phyloP scores from a whole-genome alignment of 345 rosid species.

The Heritiera littoralis region DNA sequence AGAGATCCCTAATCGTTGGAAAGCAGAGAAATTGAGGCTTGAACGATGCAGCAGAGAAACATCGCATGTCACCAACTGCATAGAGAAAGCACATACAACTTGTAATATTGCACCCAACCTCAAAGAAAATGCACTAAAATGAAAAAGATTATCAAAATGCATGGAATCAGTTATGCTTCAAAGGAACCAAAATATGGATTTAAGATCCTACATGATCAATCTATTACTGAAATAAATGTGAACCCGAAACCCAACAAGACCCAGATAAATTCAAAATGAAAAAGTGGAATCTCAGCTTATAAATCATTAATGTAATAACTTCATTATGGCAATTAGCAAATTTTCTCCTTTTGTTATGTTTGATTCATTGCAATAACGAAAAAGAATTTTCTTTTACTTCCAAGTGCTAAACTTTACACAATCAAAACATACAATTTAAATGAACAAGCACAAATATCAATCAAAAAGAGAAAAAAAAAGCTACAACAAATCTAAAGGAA shows the following conservation, averaged over 20 bases:
- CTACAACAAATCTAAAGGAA: neutral
- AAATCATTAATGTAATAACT: neutral
- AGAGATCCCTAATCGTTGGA: constrained; percentile 56
- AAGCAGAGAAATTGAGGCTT: constrained; percentile 31
- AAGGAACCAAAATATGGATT: neutral
- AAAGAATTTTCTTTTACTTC: neutral
- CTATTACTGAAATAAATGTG: neutral
- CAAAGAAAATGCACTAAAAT: neutral
- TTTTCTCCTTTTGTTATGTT: neutral
- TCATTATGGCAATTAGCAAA: neutral
- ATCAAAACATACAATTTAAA: neutral
- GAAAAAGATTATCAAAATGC: neutral
- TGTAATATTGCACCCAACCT: neutral
- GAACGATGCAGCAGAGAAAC: constrained; percentile 45
- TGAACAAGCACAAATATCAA: neutral
- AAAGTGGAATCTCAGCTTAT: neutral
- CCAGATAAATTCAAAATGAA: neutral
- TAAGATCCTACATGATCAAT: constrained; percentile 4
- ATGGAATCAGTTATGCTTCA: neutral
- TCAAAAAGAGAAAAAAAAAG: neutral
- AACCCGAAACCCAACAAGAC: neutral
- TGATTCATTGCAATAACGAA: neutral
- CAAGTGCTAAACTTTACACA: neutral
- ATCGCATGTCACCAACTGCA: constrained; percentile 50
- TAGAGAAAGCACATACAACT: constrained; percentile 6